Conservation (phyloP, 1,284 basidiomycete species). For the Gomphus sp. region DNA sequence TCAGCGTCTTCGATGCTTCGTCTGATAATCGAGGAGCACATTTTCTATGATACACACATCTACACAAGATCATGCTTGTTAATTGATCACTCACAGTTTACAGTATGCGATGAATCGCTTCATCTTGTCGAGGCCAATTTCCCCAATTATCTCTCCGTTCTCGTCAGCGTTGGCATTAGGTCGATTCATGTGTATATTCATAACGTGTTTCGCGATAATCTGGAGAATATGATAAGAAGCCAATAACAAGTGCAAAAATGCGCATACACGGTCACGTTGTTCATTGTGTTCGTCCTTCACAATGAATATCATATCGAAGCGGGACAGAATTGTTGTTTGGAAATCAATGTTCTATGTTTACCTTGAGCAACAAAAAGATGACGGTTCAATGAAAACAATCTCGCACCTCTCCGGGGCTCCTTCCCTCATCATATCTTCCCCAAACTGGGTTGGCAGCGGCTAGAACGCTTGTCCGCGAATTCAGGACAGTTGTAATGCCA, state of each 20-base stretch:
- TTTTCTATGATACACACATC: conserved; percentile 45
- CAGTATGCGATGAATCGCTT: conserved; percentile 95
- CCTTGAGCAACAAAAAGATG: background rate
- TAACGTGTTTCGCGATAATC: conserved; percentile 96
- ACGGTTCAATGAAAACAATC: background rate
- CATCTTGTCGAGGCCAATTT: conserved; percentile 98
- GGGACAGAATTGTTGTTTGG: conserved; percentile 95
- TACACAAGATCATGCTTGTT: background rate
- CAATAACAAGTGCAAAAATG: background rate
- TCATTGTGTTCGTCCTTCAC: conserved; percentile 99
- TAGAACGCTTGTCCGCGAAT: conserved; percentile 92
- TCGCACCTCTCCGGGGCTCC: conserved; percentile 87
- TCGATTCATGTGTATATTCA: conserved; percentile 98
- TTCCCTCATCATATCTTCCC: conserved; percentile 96
- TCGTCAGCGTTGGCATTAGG: conserved; percentile 54
- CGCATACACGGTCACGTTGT: conserved; percentile 72
- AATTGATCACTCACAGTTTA: conserved; percentile 59
- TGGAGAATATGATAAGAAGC: conserved; percentile 22
- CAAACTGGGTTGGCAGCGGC: conserved; percentile 99
- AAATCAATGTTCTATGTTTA: conserved; percentile 84
- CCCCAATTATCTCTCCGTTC: conserved; percentile 67
- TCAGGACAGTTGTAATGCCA: conserved; percentile 96
- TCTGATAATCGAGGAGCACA: conserved; percentile 91
- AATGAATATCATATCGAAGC: conserved; percentile 99
- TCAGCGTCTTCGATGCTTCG: conserved; percentile 94